These are phyloP conservation scores for Talaromyces piceae DNA, from an alignment of 2,329 filamentous ascomycete species.

Conservation along the genomic window DNA sequence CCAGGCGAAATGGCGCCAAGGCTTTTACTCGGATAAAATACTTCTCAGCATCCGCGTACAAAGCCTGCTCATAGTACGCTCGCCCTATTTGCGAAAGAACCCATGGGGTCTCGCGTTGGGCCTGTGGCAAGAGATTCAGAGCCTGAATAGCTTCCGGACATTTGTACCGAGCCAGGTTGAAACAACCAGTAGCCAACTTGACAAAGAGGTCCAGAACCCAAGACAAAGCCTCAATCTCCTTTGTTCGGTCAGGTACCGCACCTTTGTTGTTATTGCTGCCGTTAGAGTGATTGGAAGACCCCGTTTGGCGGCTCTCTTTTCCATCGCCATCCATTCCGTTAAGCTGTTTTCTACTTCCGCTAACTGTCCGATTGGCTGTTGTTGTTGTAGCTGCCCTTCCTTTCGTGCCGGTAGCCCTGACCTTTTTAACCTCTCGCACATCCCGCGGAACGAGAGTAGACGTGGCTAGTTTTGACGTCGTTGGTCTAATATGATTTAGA, in stretches of 20 bases:
- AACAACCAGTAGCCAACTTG: slow-evolving; percentile 74
- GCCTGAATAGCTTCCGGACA: slow-evolving; percentile 68
- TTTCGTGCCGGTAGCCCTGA: slow-evolving; percentile 65
- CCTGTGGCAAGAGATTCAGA: slow-evolving; percentile 61
- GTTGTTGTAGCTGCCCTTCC: slow-evolving; percentile 58
- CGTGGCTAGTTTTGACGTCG: slow-evolving; percentile 55
- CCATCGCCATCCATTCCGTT: slow-evolving; percentile 59
- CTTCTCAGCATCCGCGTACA: slow-evolving; percentile 79
- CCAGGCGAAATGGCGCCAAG: slow-evolving; percentile 71
- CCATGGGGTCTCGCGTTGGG: slow-evolving; percentile 86
- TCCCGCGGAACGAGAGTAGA: slow-evolving; percentile 53
- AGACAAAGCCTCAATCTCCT: slow-evolving; percentile 66
- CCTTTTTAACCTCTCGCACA: slow-evolving; percentile 73
- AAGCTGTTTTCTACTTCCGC: slow-evolving; percentile 72
- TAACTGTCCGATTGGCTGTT: slow-evolving; percentile 77
- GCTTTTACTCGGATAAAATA: slow-evolving; percentile 73
- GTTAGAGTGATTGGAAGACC: slow-evolving; percentile 23
- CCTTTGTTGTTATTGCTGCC: slow-evolving; percentile 23
- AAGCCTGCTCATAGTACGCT: slow-evolving; percentile 82
- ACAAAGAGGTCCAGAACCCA: slow-evolving; percentile 73
- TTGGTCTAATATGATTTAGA: slow-evolving; percentile 62
- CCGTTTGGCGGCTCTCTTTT: slow-evolving; percentile 47
- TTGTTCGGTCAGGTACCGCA: slow-evolving; percentile 46
- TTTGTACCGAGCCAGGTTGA: slow-evolving; percentile 69
- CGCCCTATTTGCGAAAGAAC: slow-evolving; percentile 85